Evolutionary conservation across 306 rosid genomes (phyloP).

Genomic region (Cyclanthera cordifolia): DNA sequence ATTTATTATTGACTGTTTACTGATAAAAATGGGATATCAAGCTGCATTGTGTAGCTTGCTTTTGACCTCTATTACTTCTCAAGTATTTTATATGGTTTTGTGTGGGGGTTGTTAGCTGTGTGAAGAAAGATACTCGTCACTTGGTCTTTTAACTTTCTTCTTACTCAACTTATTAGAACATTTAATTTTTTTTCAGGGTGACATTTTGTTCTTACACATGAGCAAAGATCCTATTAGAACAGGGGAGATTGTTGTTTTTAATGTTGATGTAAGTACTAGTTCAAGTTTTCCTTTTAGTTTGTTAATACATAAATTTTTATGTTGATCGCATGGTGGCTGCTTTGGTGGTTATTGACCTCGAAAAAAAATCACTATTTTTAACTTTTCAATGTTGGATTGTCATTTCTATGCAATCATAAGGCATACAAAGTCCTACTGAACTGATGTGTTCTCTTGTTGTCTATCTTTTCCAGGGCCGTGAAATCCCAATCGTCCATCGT

Average conservation of each 20-base stretch:
- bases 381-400: no score
- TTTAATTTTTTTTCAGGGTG: constrained; percentile 43
- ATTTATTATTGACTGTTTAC: not conserved
- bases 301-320: not conserved
- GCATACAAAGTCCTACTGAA: no score
- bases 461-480: constrained; percentile 55
- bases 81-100: not conserved
- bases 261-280: constrained; percentile 56
- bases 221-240: constrained; percentile 86
- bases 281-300: not conserved
- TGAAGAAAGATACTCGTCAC: not conserved
- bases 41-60: not conserved
- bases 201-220: constrained; percentile 88
- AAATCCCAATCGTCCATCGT: constrained; percentile 93
- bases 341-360: not conserved
- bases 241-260: constrained; percentile 92
- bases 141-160: not conserved
- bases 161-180: not conserved
- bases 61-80: not conserved
- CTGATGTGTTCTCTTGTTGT: constrained; percentile 8
- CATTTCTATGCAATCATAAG: no score
- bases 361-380: not conserved
- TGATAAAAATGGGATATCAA: not conserved
- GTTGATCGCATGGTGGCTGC: not conserved
- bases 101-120: not conserved